Conservation (phyloP, 352 stramenopile genomes). For the Detonula confervacea region DNA sequence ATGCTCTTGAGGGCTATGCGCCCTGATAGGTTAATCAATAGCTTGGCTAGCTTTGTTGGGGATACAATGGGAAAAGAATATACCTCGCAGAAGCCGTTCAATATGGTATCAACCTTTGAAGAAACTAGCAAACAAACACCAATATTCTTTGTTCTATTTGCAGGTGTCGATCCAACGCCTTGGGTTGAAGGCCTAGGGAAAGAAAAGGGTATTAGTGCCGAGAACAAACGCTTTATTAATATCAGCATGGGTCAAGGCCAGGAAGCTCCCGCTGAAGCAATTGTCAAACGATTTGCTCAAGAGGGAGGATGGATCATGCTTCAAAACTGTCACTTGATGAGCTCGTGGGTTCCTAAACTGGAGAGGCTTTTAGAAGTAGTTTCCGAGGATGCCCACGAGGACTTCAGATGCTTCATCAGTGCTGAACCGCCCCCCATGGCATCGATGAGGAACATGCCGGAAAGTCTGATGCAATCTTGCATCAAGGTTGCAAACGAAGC, state of each 20-base stretch:
- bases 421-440: conserved; percentile 87
- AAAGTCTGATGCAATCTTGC: conserved; percentile 93
- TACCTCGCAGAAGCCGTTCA: conserved; percentile 94
- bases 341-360: conserved; percentile 92
- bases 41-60: conserved; percentile 93
- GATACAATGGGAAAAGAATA: conserved; percentile 91
- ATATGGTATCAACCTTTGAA: conserved; percentile 92
- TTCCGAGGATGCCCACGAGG: conserved; percentile 90
- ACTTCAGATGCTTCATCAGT: conserved; percentile 94
- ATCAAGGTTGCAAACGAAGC: conserved; percentile 97
- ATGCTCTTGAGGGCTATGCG: conserved; percentile 92
- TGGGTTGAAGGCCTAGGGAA: conserved; percentile 92
- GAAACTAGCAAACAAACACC: conserved; percentile 93
- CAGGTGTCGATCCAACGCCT: conserved; percentile 93
- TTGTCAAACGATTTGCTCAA: conserved; percentile 91
- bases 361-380: conserved; percentile 97
- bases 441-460: conserved; percentile 89
- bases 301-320: conserved; percentile 97
- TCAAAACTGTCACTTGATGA: conserved; percentile 98
- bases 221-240: conserved; percentile 95
- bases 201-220: conserved; percentile 90
- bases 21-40: conserved; percentile 92
- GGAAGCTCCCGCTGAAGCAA: conserved; percentile 93
- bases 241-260: conserved; percentile 97
- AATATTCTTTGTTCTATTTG: conserved; percentile 95